A percentile compares a stretch with the other conserved stretches of the same genome.
These are phyloP conservation scores for Lachancea sp. DNA, from an alignment of 805 yeast genomes.

Conservation along the genomic window DNA sequence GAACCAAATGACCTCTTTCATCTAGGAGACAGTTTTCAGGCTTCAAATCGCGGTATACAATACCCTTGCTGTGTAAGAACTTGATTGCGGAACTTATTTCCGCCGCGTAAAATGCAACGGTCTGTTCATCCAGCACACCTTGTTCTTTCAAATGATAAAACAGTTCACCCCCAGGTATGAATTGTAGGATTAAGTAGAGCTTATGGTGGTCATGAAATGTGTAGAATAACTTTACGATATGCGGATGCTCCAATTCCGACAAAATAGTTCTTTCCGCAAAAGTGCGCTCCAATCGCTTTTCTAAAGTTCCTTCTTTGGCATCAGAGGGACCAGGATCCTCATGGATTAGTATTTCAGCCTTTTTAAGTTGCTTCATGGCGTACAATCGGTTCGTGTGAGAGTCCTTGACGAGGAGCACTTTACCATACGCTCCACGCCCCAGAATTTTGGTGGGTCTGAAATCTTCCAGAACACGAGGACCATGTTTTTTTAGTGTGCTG, in stretches of 20 bases:
- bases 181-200: conserved; percentile 69
- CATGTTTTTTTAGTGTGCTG: conserved; percentile 7
- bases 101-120: conserved; percentile 71
- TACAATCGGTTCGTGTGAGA: conserved; percentile 53
- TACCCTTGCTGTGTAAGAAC: conserved; percentile 73
- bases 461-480: conserved; percentile 38
- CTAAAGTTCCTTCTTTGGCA: conserved; percentile 13
- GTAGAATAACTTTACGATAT: conserved; percentile 72
- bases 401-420: conserved; percentile 72
- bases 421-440: conserved; percentile 87
- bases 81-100: conserved; percentile 72
- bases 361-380: conserved; percentile 82
- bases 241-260: conserved; percentile 66
- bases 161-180: conserved; percentile 84
- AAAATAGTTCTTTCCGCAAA: conserved; percentile 73
- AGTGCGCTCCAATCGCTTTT: conserved; percentile 63
- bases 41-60: conserved; percentile 80
- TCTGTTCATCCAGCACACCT: conserved; percentile 49
- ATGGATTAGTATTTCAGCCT: conserved; percentile 66
- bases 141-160: conserved; percentile 39
- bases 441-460: conserved; percentile 70
- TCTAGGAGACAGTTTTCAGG: conserved; percentile 86
- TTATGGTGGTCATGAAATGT: conserved; percentile 78
- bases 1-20: conserved; percentile 67
- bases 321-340: conserved; percentile 24